Base-by-base conservation (phyloP, 1,284 basidiomycete species). In the Schizophyllum amplum region DNA sequence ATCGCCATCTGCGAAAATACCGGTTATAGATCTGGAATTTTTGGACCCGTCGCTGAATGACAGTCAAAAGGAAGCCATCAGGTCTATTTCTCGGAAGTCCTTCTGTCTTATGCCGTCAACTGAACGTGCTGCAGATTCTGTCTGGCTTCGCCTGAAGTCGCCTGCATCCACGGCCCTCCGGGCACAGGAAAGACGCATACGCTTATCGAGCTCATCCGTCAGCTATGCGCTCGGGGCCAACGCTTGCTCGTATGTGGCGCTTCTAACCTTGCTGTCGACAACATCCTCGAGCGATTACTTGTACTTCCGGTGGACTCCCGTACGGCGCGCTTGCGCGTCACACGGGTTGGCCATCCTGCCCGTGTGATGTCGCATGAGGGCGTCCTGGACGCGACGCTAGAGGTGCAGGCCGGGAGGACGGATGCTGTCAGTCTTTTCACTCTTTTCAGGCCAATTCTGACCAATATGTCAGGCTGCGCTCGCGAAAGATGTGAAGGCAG, bases 161-260 rank as follows among this genome's bases (percentile, higher is more conserved):
- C 91, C 0, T 92, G 94, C 62, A 94, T 99, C n/a, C 95, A 98
- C 67, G 95, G 96, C 0, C 96, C 96, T 4, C 95, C 96, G 59
- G 95, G 92, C 90, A 94, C 93, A 0, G 94, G 94, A 5, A 97
- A 97, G 74, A 97, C 94, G 0, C 90, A 93, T 63, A 95, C 94
- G 0, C 77, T 97, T 9, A 86, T 96, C 46, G 94, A 97, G 68
- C 81, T 95, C 55, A 91, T 96, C 58, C 84, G 90, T 26, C 94
- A 97, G 66, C 72, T 94, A 11, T 42, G 85, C 90, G 0, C 74
- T 74, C 33, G 64, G 71, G 51, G 68, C 79, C n/a, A 79, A 59
- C 73, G 82, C 57, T 66, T 97, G 1, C 81, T 97, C 17, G 86
- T 97, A 1, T 95, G 93, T 61, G 94, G 93, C 21, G 93, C 93